Evolutionary conservation across 2,329 filamentous ascomycete species (phyloP).

Genomic region (Diaporthe sp.): DNA sequence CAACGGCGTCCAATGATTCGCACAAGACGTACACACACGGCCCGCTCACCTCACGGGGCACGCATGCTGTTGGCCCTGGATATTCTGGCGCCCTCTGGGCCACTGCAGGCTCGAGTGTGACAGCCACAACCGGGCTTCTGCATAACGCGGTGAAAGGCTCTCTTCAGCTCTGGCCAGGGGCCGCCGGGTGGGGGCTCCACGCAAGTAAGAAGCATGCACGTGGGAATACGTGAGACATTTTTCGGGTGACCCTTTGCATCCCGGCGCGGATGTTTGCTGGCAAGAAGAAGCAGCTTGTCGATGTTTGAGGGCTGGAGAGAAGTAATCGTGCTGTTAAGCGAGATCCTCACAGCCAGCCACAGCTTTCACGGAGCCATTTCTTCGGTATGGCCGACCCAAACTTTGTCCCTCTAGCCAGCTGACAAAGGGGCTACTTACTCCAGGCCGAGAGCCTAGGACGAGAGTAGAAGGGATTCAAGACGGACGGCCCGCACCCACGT

Average conservation of each 20-base stretch:
- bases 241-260: slow-evolving; percentile 27
- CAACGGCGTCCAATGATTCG: slow-evolving; percentile 29
- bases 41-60: slow-evolving; percentile 21
- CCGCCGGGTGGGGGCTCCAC: slow-evolving; percentile 1
- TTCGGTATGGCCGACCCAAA: neutral
- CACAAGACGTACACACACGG: slow-evolving; percentile 11
- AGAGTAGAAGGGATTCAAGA: neutral
- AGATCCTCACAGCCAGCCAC: slow-evolving; percentile 2
- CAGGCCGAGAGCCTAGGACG: neutral
- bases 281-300: slow-evolving; percentile 1
- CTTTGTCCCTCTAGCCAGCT: neutral
- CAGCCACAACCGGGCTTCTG: slow-evolving; percentile 23
- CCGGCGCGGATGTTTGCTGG: slow-evolving; percentile 17
- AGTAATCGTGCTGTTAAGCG: neutral
- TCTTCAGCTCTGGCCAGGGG: slow-evolving; percentile 26
- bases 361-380: neutral
- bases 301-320: slow-evolving; percentile 4
- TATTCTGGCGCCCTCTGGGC: slow-evolving; percentile 13
- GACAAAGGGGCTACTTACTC: neutral
- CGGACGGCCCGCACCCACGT: neutral
- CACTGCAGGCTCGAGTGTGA: slow-evolving; percentile 13
- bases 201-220: slow-evolving; percentile 23
- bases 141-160: slow-evolving; percentile 33
- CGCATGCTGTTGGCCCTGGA: slow-evolving; percentile 17
- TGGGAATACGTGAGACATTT: slow-evolving; percentile 29